Conservation (phyloP, 1,284 basidiomycete species). For the Agroathelia rolfsii region DNA sequence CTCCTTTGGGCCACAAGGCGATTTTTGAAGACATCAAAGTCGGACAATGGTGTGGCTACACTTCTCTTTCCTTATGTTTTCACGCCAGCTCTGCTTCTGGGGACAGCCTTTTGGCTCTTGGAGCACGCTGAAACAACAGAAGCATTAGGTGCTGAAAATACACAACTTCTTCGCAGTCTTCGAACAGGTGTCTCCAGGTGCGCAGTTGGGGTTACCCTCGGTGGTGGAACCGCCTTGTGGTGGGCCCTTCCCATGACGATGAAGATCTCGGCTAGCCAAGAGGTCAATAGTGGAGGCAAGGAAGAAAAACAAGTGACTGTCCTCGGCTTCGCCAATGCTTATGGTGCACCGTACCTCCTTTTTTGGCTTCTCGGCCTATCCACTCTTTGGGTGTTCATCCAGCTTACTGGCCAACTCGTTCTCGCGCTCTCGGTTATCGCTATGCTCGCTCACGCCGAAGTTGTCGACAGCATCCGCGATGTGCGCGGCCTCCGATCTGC, state of each 20-base stretch:
- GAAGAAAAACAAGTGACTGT: conserved; percentile 49
- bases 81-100: conserved; percentile 46
- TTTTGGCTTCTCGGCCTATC: conserved; percentile 65
- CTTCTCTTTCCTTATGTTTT: conserved; percentile 54
- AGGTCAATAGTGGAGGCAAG: conserved; percentile 9
- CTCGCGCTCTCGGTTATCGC: conserved; percentile 57
- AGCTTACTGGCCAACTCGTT: conserved; percentile 77
- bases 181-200: conserved; percentile 58
- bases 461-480: conserved; percentile 74
- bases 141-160: conserved; percentile 30
- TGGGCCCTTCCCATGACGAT: conserved; percentile 64
- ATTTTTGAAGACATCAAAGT: conserved; percentile 59
- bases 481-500: conserved; percentile 44
- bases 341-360: conserved; percentile 80
- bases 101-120: conserved; percentile 64
- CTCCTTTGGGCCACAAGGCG: conserved; percentile 52
- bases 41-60: conserved; percentile 63
- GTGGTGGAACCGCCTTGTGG: conserved; percentile 59
- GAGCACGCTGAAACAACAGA: conserved; percentile 66
- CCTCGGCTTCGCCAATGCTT: conserved; percentile 84
- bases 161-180: conserved; percentile 31
- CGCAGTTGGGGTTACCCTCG: conserved; percentile 39
- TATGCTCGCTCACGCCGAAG: conserved; percentile 64
- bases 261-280: conserved; percentile 34
- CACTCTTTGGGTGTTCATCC: conserved; percentile 58